Conservation (phyloP, 441 rosid species). For the Bocquillonia castaneifolia region DNA sequence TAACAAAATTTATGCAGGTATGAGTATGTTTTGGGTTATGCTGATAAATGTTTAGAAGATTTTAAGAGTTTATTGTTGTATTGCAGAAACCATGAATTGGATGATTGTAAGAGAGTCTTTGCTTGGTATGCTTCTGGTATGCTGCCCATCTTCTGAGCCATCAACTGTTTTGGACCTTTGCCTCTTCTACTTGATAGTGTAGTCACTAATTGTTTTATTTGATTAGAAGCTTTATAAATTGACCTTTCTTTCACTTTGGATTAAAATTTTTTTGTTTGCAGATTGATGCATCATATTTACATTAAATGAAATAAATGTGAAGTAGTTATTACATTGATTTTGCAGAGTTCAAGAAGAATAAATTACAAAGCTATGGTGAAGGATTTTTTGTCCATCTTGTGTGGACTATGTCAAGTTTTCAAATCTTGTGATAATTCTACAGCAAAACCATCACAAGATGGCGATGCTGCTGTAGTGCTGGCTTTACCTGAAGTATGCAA, state of each 20-base stretch:
- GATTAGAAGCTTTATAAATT: conserved; percentile 8
- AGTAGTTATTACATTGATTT: conserved; percentile 14
- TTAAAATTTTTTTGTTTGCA: conserved; percentile 1
- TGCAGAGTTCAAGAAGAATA: conserved; percentile 72
- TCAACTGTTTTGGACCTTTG: conserved; percentile 1
- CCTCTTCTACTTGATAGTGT: background rate
- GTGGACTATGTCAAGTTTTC: conserved; percentile 36
- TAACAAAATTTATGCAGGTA: conserved; percentile 51
- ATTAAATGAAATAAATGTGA: background rate
- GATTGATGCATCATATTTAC: background rate
- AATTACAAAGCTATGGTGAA: conserved; percentile 58
- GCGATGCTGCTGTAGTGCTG: conserved; percentile 25
- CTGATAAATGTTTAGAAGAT: background rate
- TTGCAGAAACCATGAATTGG: conserved; percentile 80
- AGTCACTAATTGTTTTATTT: background rate
- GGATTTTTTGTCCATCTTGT: conserved; percentile 54
- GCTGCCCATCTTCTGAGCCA: conserved; percentile 4
- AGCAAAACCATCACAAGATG: conserved; percentile 28
- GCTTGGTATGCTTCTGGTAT: conserved; percentile 73
- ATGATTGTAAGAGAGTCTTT: conserved; percentile 54
- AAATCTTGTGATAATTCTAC: conserved; percentile 18
- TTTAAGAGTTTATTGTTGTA: conserved; percentile 11
- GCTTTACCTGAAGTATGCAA: conserved; percentile 48
- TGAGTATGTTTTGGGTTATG: conserved; percentile 7
- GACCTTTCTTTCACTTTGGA: background rate